Evolutionary conservation across 2,329 filamentous ascomycete species (phyloP), one percentile per base, ranked within the genome.

Genomic region (Calonectria fujianensis): DNA sequence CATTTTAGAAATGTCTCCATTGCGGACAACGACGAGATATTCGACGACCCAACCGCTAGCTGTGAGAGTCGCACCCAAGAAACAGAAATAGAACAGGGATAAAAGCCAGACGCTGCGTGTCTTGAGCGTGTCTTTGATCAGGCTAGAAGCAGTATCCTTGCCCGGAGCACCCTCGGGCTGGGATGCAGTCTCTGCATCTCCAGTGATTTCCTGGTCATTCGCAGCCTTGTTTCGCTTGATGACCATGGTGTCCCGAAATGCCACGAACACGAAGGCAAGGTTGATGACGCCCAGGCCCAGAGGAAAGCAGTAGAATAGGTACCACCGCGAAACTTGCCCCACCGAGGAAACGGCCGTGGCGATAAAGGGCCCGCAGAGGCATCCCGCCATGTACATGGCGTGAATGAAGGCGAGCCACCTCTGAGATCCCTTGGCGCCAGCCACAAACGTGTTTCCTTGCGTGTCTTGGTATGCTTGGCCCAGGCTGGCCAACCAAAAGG

Each of bases 381-480:
- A 89, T 0, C 92, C 91, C 0, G 89, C 87, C 79, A 86, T 86
- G 77, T 92, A 93, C 87, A 91, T 91, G 11, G 91, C 92, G 75
- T 93, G 92, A 20, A 93, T 92, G 69, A 93, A 90, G 0, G 91
- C 90, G 0, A 93, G 85, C 89, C 91, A 93, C 6, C 91, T 85
- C 79, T 93, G 91, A 0, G 91, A 89, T 0, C 83, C 84, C 13
- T 86, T 86, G 0, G 89, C 81, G 0, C 87, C 85, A 0, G 89
- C 87, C 0, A 93, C 91, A 72, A 91, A 93, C 0, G 91, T 90
- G 72, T 94, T 93, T 1, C 89, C 88, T 29, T 93, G 90, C 0
- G 91, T 89, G 76, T 94, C 92, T 74, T 93, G 91, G 71, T 90
- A 93, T 0, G 90, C 92, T 80, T 93, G 91, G 0, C 92, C 92